Base-by-base conservation (phyloP, 1,284 basidiomycete species). In the Trichosporon sp. region DNA sequence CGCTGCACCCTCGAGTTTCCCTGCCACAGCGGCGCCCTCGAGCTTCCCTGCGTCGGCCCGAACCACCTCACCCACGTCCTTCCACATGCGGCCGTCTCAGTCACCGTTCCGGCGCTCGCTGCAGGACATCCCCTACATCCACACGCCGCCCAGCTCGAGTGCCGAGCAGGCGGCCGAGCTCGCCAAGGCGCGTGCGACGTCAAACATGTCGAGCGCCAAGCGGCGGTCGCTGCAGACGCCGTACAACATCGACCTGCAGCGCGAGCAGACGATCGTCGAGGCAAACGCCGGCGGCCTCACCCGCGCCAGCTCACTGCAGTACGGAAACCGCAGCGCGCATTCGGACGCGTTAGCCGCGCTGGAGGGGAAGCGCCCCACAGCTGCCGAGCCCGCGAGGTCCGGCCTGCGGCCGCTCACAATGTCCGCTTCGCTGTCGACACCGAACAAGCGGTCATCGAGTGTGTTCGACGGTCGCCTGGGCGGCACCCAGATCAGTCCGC, bases 101-200 rank as follows among this genome's bases (percentile, higher is more conserved):
- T 65, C 65, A 18, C 67, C 66, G 11, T 70, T 63, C 69, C 71
- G 71, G 2, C 69, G 71, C 12, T 72, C 71, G 2, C 60, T 72
- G 34, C 69, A 72, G 51, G 69, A 72, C 23, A 72, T 72, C 12
- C 67, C 67, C 2, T 72, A 72, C 69, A 70, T 72, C 25, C 67
- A 58, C 2, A 68, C 69, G 2, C 31, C 67, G 0, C 67, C 71
- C 1, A 38, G 51, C n/a, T 70, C 71, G 29, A 70, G 44, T 32
- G 65, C 53, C 15, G 71, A 70, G n/a, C 60, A 66, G 8, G 71
- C 71, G 0, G 69, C 68, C 25, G 64, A 34, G 15, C 63, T 72
- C 8, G 71, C 71, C 3, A 60, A 69, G 8, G 71, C 71, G 3
- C 69, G 71, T 2, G 71, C 69, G 1, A 62, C 69, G 4, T 53